Base-by-base conservation (phyloP, 495 filamentous ascomycete species). In the Penicillium steckii region DNA sequence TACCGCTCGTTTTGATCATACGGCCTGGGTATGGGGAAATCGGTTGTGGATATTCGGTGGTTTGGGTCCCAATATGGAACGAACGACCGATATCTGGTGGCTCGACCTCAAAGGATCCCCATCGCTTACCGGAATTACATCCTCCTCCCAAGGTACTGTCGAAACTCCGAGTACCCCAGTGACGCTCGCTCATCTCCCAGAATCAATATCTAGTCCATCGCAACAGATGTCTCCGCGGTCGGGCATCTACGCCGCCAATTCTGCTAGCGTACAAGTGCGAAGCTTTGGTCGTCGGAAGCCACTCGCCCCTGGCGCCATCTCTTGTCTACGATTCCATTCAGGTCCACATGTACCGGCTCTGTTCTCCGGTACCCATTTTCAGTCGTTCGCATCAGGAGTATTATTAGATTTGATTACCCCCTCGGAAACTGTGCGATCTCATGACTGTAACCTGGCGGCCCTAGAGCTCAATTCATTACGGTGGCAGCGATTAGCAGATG, bases 11-110 rank as follows among this genome's bases (percentile, higher is more conserved):
- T 98, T 95, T 62, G 94, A 98, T 57, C 95, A 98, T 65, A 87
- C 90, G 4, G 90, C 88, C 21, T 96, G 89, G 80, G 82, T 96
- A 37, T 96, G 91, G 87, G 84, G 85, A 46, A 91, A 89, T 32
- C 83, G 89, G 26, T 84, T 98, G 24, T 98, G 93, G 93, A 91
- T 97, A n/a, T 97, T 93, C 71, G 94, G 94, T 29, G 94, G 94
- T 19, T 74, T 97, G 45, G 89, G 88, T 43, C 89, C 91, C 50
- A 91, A 96, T 52, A 95, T 96, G 91, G 92, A 96, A 67, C 90
- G 93, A 60, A 88, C 87, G 44, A 91, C 89, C 33, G 94, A 98
- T 69, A 80, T 98, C 25, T 96, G 91, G 86, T 97, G 93, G 89
- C 76, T 98, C 33, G 94, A 98, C 70, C 79, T 97, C 48, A 94